These are phyloP conservation scores for Ajuga reptans DNA, from an alignment of 305 asterid genomes.

Conservation along the genomic window DNA sequence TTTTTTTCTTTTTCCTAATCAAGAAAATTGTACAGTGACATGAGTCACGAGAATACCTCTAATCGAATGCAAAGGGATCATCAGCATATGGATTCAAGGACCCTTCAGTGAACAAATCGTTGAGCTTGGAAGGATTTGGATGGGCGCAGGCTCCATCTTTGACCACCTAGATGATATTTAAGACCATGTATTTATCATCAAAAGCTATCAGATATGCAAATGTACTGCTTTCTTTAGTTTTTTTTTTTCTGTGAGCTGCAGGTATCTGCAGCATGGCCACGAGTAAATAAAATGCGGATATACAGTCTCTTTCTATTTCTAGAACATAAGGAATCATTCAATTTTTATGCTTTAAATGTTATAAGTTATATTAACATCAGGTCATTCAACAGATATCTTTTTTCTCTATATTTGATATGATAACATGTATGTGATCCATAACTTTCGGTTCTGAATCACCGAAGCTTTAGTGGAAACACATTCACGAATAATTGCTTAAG, in stretches of 20 bases:
- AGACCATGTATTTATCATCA: slow-evolving; percentile 20
- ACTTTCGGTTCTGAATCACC: background rate
- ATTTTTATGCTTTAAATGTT: background rate
- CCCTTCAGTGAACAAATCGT: slow-evolving; percentile 95
- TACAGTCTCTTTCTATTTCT: background rate
- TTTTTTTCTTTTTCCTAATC: background rate
- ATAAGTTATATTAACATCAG: background rate
- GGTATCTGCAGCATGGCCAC: background rate
- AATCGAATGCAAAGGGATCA: slow-evolving; percentile 93
- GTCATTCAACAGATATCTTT: background rate
- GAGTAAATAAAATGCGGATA: background rate
- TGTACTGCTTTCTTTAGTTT: background rate
- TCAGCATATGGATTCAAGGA: slow-evolving; percentile 89
- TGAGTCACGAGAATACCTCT: slow-evolving; percentile 45
- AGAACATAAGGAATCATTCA: background rate
- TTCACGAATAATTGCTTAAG: slow-evolving; percentile 14
- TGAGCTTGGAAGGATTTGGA: slow-evolving; percentile 62
- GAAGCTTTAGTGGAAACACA: background rate
- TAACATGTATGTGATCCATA: background rate
- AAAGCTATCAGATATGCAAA: slow-evolving; percentile 8
- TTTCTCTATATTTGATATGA: background rate
- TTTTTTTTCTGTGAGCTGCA: background rate
- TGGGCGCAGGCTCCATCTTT: slow-evolving; percentile 39
- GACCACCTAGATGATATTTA: slow-evolving; percentile 40
- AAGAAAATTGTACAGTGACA: slow-evolving; percentile 4